These are phyloP conservation scores for Ascoidea tarda DNA, from an alignment of 805 yeast genomes.

Conservation along the genomic window DNA sequence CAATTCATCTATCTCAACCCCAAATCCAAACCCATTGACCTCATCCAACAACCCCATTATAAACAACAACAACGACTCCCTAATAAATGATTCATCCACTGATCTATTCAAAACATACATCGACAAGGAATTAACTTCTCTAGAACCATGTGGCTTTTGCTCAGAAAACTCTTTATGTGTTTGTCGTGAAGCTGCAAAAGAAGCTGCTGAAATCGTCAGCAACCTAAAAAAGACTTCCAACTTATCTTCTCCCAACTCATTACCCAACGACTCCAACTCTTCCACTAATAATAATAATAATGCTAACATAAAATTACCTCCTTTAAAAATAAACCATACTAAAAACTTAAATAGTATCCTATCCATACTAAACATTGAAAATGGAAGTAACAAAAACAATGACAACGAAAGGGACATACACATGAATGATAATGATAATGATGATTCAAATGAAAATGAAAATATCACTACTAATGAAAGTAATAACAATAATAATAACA, in stretches of 20 bases:
- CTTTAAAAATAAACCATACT: conserved; percentile 1
- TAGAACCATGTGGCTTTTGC: conserved; percentile 86
- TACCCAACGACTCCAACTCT: background rate
- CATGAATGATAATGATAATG: conserved; percentile 1
- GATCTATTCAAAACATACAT: conserved; percentile 6
- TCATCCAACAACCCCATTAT: background rate
- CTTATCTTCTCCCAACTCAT: background rate
- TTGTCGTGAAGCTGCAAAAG: conserved; percentile 60
- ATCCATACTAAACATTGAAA: background rate
- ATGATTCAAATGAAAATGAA: conserved; percentile 4
- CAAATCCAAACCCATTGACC: background rate
- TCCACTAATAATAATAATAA: background rate
- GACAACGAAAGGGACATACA: background rate
- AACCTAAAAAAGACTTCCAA: conserved; percentile 1
- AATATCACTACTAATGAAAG: background rate
- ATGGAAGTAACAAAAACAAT: background rate
- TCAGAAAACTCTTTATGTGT: conserved; percentile 87
- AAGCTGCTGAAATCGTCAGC: conserved; percentile 17
- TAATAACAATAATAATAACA: conserved; percentile 16
- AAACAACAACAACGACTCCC: conserved; percentile 1
- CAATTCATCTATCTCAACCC: background rate
- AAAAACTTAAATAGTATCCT: background rate
- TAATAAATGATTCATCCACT: background rate
- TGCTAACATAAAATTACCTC: background rate
- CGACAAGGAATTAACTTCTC: conserved; percentile 1